phyloP scores from a whole-genome alignment of 768 basidiomycete species.

The Mycena kentingensis region DNA sequence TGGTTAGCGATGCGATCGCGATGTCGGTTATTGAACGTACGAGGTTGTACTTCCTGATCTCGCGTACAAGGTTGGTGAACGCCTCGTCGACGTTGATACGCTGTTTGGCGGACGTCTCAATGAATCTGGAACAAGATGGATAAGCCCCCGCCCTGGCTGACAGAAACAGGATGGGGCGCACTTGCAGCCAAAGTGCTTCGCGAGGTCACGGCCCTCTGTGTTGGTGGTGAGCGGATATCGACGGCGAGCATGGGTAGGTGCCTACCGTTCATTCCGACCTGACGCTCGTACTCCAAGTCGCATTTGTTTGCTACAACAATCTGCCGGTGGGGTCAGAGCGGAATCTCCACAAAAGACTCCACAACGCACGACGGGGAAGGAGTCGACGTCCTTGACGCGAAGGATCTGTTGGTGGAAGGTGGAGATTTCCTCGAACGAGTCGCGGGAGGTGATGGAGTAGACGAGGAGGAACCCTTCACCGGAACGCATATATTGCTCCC shows the following conservation, averaged over 20 bases:
- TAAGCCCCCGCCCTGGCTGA: neutral
- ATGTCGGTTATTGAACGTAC: slow-evolving; percentile 39
- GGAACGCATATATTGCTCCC: slow-evolving; percentile 98
- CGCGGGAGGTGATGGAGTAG: slow-evolving; percentile 97
- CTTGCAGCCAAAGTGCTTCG: slow-evolving; percentile 79
- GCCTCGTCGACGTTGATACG: slow-evolving; percentile 97
- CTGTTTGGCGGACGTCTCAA: slow-evolving; percentile 95
- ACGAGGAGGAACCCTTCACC: slow-evolving; percentile 98
- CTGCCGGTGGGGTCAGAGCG: no score
- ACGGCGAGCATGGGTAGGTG: slow-evolving; percentile 11
- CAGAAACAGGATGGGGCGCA: neutral
- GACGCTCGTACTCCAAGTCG: slow-evolving; percentile 93
- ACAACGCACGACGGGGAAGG: slow-evolving; percentile 93
- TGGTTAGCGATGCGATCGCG: slow-evolving; percentile 8
- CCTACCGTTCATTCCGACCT: slow-evolving; percentile 92
- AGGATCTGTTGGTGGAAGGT: slow-evolving; percentile 96
- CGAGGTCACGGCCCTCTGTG: slow-evolving; percentile 94
- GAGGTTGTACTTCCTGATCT: slow-evolving; percentile 93
- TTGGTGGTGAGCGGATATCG: no score
- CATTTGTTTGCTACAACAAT: slow-evolving; percentile 98
- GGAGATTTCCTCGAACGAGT: slow-evolving; percentile 96
- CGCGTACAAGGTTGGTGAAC: slow-evolving; percentile 89
- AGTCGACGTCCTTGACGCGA: slow-evolving; percentile 94
- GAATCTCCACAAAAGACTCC: no score
- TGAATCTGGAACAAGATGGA: slow-evolving; percentile 73